These are phyloP conservation scores for Termitomyces sp. DNA, from an alignment of 768 basidiomycete species.

Conservation along the genomic window DNA sequence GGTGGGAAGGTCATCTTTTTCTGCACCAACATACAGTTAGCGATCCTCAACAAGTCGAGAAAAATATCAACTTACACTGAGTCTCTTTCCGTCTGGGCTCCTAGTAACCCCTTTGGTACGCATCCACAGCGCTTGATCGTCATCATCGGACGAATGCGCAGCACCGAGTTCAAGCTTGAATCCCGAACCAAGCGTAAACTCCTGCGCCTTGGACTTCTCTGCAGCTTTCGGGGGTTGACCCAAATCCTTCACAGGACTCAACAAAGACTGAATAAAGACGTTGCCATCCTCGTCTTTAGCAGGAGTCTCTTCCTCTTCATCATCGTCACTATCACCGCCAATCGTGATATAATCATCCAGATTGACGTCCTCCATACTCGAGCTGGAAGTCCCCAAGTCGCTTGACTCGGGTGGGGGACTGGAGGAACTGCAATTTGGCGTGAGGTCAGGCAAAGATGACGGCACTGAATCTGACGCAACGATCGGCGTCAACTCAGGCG, in stretches of 20 bases:
- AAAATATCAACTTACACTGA: conserved; percentile 16
- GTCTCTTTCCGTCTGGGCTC: conserved; percentile 18
- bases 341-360: conserved; percentile 13
- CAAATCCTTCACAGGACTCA: conserved; percentile 42
- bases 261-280: conserved; percentile 27
- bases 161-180: conserved; percentile 29
- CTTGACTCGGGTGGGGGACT: conserved; percentile 49
- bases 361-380: conserved; percentile 4
- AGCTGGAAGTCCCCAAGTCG: conserved; percentile 28
- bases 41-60: conserved; percentile 4
- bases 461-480: conserved; percentile 29
- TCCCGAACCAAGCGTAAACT: conserved; percentile 29
- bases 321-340: conserved; percentile 19
- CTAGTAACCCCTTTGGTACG: conserved; percentile 20
- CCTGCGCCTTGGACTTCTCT: conserved; percentile 18
- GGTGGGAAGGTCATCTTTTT: conserved; percentile 32
- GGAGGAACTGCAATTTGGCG: conserved; percentile 57
- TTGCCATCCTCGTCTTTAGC: conserved; percentile 23
- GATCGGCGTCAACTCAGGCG: conserved; percentile 5
- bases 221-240: conserved; percentile 25
- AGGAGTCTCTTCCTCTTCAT: conserved; percentile 20
- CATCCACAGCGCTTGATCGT: conserved; percentile 20
- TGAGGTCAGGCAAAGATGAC: conserved; percentile 52
- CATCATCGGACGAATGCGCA: conserved; percentile 23
- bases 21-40: conserved; percentile 19